A percentile compares a stretch with the other conserved stretches of the same genome.
These are phyloP conservation scores for Fraxinus sp. DNA, from an alignment of 305 asterid species.

Conservation along the genomic window DNA sequence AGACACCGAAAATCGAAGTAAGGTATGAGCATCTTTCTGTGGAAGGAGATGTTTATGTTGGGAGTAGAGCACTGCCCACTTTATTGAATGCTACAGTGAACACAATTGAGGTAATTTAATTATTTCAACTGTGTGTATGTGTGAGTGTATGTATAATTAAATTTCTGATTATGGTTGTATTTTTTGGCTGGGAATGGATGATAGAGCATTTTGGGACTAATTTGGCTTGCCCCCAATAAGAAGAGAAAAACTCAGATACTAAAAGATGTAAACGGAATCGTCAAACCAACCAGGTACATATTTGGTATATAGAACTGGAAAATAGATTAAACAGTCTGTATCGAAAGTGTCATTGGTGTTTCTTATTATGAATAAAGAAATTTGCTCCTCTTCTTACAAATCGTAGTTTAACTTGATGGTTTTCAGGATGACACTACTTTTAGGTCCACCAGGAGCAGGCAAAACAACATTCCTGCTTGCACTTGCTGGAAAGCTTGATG, in stretches of 20 bases:
- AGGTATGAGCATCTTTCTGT: conserved; percentile 36
- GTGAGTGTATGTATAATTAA: not conserved
- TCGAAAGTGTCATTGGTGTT: not conserved
- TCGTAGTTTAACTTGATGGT: not conserved
- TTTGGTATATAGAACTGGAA: not conserved
- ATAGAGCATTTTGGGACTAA: conserved; percentile 26
- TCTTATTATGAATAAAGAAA: not conserved
- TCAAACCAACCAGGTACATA: conserved; percentile 40
- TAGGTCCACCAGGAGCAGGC: conserved; percentile 48
- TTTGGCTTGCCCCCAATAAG: conserved; percentile 30
- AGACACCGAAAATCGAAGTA: conserved; percentile 33
- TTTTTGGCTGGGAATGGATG: conserved; percentile 10
- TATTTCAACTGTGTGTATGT: not conserved
- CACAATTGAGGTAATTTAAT: conserved; percentile 29
- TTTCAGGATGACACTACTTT: conserved; percentile 38
- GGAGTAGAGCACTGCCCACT: conserved; percentile 42
- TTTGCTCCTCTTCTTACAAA: not conserved
- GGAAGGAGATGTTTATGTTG: conserved; percentile 35
- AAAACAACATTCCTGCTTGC: conserved; percentile 40
- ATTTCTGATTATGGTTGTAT: not conserved
- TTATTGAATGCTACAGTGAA: conserved; percentile 32
- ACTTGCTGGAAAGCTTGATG: conserved; percentile 39
- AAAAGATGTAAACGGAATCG: conserved; percentile 32
- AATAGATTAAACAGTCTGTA: not conserved
- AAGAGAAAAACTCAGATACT: conserved; percentile 41